These are phyloP conservation scores for Trypanosoma scelopori DNA, from an alignment of 208 protist genomes.

Conservation along the genomic window DNA sequence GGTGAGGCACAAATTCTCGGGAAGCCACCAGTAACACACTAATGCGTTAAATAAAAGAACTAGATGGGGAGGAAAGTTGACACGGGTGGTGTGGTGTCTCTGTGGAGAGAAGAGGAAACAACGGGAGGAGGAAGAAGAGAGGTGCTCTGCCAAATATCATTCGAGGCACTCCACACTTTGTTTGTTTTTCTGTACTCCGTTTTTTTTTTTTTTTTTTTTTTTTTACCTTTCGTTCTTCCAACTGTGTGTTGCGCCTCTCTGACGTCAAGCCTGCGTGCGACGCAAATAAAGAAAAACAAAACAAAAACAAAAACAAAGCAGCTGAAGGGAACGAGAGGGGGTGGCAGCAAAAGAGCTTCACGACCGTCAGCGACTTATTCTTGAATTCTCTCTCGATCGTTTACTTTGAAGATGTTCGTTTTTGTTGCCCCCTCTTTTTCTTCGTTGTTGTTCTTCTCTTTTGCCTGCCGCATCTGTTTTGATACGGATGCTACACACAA, in stretches of 20 bases:
- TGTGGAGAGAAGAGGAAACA: too few relatives aligned
- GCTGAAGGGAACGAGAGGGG: background rate
- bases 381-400: too few relatives aligned
- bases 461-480: conserved; percentile 1
- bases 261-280: background rate
- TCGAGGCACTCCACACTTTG: background rate
- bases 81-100: too few relatives aligned
- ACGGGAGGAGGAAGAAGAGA: too few relatives aligned
- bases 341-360: background rate
- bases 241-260: too few relatives aligned
- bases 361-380: background rate
- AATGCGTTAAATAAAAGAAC: too few relatives aligned
- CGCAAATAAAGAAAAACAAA: background rate
- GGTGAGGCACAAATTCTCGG: too few relatives aligned
- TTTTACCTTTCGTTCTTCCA: background rate
- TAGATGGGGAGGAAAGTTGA: too few relatives aligned
- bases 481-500: background rate
- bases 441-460: conserved; percentile 24
- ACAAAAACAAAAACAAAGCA: conserved; percentile 10
- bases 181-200: background rate
- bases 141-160: background rate
- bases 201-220: too few relatives aligned
- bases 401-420: conserved; percentile 10
- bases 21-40: too few relatives aligned
- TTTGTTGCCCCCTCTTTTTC: too few relatives aligned